Percentiles rank a stretch among this genome's conserved stretches.
Conservation (phyloP, 805 yeast genomes). For the Hyphopichia homilentoma region DNA sequence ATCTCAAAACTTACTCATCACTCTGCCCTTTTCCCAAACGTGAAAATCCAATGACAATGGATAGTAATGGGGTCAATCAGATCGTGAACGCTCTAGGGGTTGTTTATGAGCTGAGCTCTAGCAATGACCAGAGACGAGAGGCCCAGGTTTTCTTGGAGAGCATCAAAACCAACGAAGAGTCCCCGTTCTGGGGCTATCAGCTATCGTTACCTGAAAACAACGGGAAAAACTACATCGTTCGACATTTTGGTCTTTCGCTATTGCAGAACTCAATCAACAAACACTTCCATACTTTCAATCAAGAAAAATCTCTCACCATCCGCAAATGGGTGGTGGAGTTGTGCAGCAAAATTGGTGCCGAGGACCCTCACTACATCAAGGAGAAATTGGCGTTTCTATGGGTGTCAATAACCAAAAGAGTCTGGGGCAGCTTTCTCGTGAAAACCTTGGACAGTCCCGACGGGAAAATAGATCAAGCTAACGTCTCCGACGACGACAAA, state of each 20-base stretch:
- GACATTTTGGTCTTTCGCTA: slow-evolving; percentile 86
- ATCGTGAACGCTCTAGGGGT: slow-evolving; percentile 74
- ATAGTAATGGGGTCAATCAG: slow-evolving; percentile 64
- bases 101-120: slow-evolving; percentile 63
- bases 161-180: slow-evolving; percentile 72
- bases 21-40: too few relatives aligned
- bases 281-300: slow-evolving; percentile 52
- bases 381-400: slow-evolving; percentile 88
- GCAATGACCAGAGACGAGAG: slow-evolving; percentile 51
- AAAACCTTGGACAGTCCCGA: slow-evolving; percentile 15
- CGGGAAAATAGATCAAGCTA: slow-evolving; percentile 22
- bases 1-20: too few relatives aligned
- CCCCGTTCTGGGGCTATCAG: slow-evolving; percentile 91
- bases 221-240: slow-evolving; percentile 60
- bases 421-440: slow-evolving; percentile 79
- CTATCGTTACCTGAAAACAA: slow-evolving; percentile 64
- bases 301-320: slow-evolving; percentile 59
- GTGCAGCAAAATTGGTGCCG: slow-evolving; percentile 50
- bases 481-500: slow-evolving; percentile 45
- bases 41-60: slow-evolving; percentile 52
- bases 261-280: slow-evolving; percentile 67
- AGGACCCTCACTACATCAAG: slow-evolving; percentile 84
- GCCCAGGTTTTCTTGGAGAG: slow-evolving; percentile 69
- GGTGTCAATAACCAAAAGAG: slow-evolving; percentile 86
- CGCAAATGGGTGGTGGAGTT: slow-evolving; percentile 84